These are phyloP conservation scores for Pleurotus djamor DNA, from an alignment of 768 basidiomycete species.

Conservation along the genomic window DNA sequence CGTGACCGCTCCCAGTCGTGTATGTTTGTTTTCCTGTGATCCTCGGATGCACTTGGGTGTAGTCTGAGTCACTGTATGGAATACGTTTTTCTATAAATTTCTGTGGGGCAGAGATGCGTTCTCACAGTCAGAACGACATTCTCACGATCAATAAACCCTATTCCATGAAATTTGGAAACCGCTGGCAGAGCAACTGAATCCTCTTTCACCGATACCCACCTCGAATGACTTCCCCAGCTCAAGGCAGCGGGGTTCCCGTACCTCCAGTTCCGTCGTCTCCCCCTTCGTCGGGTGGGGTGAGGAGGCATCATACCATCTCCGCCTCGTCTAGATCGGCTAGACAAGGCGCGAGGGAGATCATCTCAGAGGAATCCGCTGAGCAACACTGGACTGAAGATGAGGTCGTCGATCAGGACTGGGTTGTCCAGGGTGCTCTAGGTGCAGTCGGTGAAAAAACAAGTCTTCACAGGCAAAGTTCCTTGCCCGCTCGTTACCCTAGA, in stretches of 20 bases:
- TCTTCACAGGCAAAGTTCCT: conserved; percentile 77
- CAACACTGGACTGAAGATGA: conserved; percentile 74
- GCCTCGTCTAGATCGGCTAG: conserved; percentile 67
- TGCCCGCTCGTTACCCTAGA: conserved; percentile 79
- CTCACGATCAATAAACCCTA: not conserved
- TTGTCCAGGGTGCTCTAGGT: conserved; percentile 62
- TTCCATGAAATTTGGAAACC: not conserved
- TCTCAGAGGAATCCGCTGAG: conserved; percentile 62
- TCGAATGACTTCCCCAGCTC: conserved; percentile 30
- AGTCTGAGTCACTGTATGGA: too few relatives aligned
- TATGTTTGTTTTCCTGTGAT: not conserved
- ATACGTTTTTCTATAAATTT: too few relatives aligned
- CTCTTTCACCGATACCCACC: conserved; percentile 9
- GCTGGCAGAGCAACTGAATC: conserved; percentile 6
- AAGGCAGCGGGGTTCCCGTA: conserved; percentile 20
- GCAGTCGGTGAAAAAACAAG: conserved; percentile 82
- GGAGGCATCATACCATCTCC: conserved; percentile 83
- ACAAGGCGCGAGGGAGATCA: conserved; percentile 55
- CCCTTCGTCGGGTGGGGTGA: conserved; percentile 49
- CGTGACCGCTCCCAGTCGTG: too few relatives aligned
- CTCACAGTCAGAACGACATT: not conserved
- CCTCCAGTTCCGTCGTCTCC: conserved; percentile 39
- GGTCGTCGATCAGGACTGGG: conserved; percentile 78
- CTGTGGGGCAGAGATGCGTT: not conserved
- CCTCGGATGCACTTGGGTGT: too few relatives aligned